phyloP scores from a whole-genome alignment of 805 yeast genomes.

The Wickerhamiella qilinensis region DNA sequence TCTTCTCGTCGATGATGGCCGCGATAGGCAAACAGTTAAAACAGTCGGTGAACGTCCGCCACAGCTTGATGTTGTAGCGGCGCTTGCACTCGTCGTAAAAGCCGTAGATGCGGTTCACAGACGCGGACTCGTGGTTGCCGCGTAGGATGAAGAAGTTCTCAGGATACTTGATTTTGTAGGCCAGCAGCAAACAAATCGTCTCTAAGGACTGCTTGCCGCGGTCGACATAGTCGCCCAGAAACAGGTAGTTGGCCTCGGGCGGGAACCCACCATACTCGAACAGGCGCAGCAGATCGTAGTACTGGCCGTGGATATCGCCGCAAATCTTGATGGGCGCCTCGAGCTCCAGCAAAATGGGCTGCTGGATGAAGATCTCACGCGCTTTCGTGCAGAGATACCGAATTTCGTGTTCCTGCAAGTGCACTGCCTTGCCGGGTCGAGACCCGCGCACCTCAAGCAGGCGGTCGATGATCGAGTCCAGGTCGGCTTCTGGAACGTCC shows the following conservation, averaged over 20 bases:
- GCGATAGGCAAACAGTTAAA: slow-evolving; percentile 98
- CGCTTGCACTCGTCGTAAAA: slow-evolving; percentile 95
- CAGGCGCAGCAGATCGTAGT: slow-evolving; percentile 84
- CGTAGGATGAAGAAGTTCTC: slow-evolving; percentile 92
- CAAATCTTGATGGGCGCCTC: slow-evolving; percentile 92
- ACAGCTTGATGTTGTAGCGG: slow-evolving; percentile 91
- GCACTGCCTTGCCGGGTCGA: slow-evolving; percentile 95
- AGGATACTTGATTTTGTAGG: slow-evolving; percentile 95
- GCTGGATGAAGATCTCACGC: slow-evolving; percentile 93
- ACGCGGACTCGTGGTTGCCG: slow-evolving; percentile 98
- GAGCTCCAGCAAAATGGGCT: slow-evolving; percentile 84
- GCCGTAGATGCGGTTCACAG: slow-evolving; percentile 94
- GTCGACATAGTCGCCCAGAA: slow-evolving; percentile 94
- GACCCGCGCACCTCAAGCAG: slow-evolving; percentile 94
- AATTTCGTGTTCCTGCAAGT: slow-evolving; percentile 84
- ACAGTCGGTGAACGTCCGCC: slow-evolving; percentile 98
- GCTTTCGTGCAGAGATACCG: slow-evolving; percentile 94
- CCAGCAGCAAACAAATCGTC: slow-evolving; percentile 83
- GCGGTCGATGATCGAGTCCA: slow-evolving; percentile 94
- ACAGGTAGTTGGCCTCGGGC: slow-evolving; percentile 92
- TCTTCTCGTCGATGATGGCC: slow-evolving; percentile 94
- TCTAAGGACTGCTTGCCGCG: slow-evolving; percentile 96
- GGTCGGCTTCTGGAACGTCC: slow-evolving; percentile 62
- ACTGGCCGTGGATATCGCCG: slow-evolving; percentile 98
- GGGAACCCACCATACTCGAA: slow-evolving; percentile 99